Conservation (phyloP, 176 grass and related monocot species). For the Tuctoria greenei region DNA sequence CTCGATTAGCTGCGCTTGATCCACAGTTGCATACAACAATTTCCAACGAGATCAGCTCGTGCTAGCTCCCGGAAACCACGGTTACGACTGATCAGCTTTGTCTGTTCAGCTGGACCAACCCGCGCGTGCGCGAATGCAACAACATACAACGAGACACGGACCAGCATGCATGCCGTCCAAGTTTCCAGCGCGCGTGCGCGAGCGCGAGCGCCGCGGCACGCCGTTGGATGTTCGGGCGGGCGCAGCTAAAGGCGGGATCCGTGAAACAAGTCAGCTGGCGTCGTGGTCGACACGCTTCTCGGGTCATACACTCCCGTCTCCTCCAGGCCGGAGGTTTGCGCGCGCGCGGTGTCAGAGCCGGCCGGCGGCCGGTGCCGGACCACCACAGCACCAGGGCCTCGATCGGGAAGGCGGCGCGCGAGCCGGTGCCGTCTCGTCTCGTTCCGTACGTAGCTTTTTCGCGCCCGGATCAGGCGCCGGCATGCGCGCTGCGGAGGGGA, state of each 20-base stretch:
- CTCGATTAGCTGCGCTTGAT: background rate
- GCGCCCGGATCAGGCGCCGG: conserved; percentile 39
- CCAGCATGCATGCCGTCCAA: too few species aligned
- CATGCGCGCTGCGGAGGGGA: conserved; percentile 10
- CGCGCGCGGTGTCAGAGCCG: conserved; percentile 41
- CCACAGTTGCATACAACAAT: background rate
- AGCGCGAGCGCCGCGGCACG: too few species aligned
- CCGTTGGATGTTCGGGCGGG: too few species aligned
- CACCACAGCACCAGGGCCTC: background rate
- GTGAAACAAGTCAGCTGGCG: too few species aligned
- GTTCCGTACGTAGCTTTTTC: background rate
- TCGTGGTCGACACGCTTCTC: too few species aligned
- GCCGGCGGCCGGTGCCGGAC: background rate
- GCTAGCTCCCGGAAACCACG: background rate
- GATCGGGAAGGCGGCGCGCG: conserved; percentile 28
- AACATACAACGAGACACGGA: too few species aligned
- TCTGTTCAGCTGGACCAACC: too few species aligned
- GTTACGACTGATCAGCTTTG: background rate
- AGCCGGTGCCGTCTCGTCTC: background rate
- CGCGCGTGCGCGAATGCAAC: too few species aligned
- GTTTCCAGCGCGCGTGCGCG: too few species aligned
- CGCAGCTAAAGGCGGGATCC: too few species aligned
- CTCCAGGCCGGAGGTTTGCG: too few species aligned
- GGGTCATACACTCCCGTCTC: too few species aligned
- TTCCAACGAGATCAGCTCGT: background rate